These are phyloP conservation scores for Leishmania guyanensis DNA, from an alignment of 208 protist genomes.

Conservation along the genomic window DNA sequence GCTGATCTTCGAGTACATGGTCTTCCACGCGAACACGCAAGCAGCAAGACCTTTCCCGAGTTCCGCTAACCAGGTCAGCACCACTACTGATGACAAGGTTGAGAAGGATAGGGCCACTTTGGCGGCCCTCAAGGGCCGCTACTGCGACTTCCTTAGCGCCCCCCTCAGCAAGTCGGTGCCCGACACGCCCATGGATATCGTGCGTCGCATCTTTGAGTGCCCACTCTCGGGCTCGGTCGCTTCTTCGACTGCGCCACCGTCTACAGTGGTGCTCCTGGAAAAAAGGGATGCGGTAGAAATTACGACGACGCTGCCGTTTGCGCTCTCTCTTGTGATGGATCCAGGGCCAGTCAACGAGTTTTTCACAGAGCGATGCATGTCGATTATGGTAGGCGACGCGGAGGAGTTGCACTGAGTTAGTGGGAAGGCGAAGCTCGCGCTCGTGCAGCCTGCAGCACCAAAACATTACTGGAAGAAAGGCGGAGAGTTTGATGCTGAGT, in stretches of 20 bases:
- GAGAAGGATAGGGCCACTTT: background rate
- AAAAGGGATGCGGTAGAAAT: slow-evolving; percentile 72
- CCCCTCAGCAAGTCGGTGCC: slow-evolving; percentile 18
- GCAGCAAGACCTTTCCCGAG: background rate
- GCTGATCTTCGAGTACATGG: slow-evolving; percentile 70
- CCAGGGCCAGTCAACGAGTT: slow-evolving; percentile 80
- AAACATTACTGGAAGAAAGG: background rate
- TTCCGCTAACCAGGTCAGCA: background rate
- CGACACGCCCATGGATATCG: slow-evolving; percentile 41
- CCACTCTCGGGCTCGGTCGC: background rate
- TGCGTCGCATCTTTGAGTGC: slow-evolving; percentile 37
- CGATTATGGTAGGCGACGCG: slow-evolving; percentile 43
- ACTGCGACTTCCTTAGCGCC: slow-evolving; percentile 35
- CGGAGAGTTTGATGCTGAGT: background rate
- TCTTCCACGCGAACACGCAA: slow-evolving; percentile 43
- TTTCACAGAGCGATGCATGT: slow-evolving; percentile 71
- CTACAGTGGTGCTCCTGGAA: slow-evolving; percentile 19
- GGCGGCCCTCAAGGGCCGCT: slow-evolving; percentile 37
- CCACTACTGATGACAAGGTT: background rate
- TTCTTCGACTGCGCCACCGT: background rate
- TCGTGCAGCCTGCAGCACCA: background rate
- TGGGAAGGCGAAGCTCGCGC: too few species aligned
- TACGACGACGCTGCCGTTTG: slow-evolving; percentile 86
- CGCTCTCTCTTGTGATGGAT: slow-evolving; percentile 74
- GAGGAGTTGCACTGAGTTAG: background rate